Evolutionary conservation across 306 rosid genomes (phyloP), one percentile per base, ranked within the genome.

Genomic region (Lupinus albus): DNA sequence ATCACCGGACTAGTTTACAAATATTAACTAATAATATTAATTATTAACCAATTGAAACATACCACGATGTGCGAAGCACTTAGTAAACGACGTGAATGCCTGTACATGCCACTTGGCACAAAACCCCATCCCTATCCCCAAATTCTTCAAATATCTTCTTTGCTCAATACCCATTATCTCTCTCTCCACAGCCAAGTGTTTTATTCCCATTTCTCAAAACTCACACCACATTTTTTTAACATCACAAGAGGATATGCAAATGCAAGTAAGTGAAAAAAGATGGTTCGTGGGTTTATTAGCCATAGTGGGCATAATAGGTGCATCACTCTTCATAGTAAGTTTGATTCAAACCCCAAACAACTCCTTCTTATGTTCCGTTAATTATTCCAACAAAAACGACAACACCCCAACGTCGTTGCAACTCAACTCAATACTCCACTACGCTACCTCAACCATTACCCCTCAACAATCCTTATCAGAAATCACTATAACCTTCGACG

Each of bases 381-480:
- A 0, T 3, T 42, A 42, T 42, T 42, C 47, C 13, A 3, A 39
- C 11, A 9, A 11, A 11, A 2, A 42, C 47, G 12, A 42, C 35
- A 8, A 0, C 5, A 30, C 3, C 28, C 54, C 64, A 10, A 39
- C 78, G 30, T 54, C 68, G 54, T 44, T 68, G 11, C 92, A 86
- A 71, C 81, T 91, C 6, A 71, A 67, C 4, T 83, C 96, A 0
- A 71, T 91, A 3, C 67, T 88, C 59, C 96, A 91, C 82, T 91
- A 91, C 84, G 97, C 97, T 1, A 91, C 97, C 3, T 82, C 96
- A 0, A 42, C 2, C 5, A 8, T 52, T 0, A 80, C 73, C 12
- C 97, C 97, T 0, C 97, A 88, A 28, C 97, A 91, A 32, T 78
- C 88, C 0, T 2, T 78, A 4, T 57, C 45, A 4, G 97, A 91